Evolutionary conservation across 108 stramenopile genomes (phyloP).

Genomic region (Cyclostephanos invisitatus): DNA sequence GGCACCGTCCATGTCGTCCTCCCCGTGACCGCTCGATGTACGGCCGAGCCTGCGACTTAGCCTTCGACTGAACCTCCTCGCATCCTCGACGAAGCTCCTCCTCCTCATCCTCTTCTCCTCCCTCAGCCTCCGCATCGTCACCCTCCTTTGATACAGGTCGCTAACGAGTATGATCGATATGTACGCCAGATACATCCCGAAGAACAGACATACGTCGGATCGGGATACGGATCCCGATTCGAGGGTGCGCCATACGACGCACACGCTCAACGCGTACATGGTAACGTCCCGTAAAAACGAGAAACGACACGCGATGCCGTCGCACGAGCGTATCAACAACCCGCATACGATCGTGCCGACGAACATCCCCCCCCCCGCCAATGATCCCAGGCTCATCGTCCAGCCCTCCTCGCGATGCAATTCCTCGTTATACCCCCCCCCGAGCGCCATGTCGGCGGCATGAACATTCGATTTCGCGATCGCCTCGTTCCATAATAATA

Average conservation of each 20-base stretch:
- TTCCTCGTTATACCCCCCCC: not conserved
- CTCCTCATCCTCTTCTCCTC: constrained; percentile 33
- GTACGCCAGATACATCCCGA: constrained; percentile 45
- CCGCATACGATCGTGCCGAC: constrained; percentile 60
- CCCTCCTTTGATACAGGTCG: constrained; percentile 56
- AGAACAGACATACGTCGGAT: constrained; percentile 22
- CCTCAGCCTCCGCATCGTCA: constrained; percentile 29
- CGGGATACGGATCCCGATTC: constrained; percentile 27
- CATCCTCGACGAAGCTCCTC: constrained; percentile 15
- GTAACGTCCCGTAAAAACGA: constrained; percentile 54
- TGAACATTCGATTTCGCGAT: not conserved
- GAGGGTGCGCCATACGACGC: constrained; percentile 29
- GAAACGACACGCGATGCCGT: constrained; percentile 46
- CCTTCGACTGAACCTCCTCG: constrained; percentile 21
- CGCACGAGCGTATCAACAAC: constrained; percentile 33
- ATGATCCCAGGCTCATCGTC: constrained; percentile 54
- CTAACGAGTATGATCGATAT: constrained; percentile 39
- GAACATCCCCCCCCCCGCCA: constrained; percentile 79
- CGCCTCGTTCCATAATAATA: constrained; percentile 42
- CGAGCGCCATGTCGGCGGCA: not conserved
- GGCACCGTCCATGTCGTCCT: too few species aligned
- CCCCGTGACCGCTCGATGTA: not conserved
- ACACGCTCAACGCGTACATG: constrained; percentile 36
- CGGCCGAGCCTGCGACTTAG: not conserved
- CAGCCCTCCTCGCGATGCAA: constrained; percentile 36